Percentiles rank a stretch among this genome's conserved stretches.
Evolutionary conservation across 2,329 filamentous ascomycete genomes (phyloP).

Genomic region (Fusarium sp.): DNA sequence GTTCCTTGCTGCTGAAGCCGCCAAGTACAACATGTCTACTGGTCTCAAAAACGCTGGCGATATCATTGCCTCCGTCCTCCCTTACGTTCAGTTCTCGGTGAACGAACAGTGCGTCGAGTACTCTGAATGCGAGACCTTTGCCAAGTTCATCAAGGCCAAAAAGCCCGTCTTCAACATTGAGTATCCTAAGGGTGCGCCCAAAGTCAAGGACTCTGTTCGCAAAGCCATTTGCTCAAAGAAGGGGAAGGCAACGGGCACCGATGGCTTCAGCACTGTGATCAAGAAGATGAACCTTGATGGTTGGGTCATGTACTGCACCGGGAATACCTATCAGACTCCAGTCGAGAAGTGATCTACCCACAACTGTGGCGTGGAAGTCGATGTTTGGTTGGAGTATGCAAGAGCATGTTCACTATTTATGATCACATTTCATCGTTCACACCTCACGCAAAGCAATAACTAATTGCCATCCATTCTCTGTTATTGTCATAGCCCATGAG

Average conservation of each 20-base stretch:
- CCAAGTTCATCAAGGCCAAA: constrained; percentile 67
- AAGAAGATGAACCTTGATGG: constrained; percentile 75
- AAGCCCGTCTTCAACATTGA: constrained; percentile 83
- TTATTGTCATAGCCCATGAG: constrained; percentile 15
- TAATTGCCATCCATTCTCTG: constrained; percentile 8
- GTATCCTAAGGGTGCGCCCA: constrained; percentile 68
- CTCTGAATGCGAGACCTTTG: constrained; percentile 70
- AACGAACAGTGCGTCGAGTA: constrained; percentile 77
- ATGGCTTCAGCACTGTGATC: constrained; percentile 72
- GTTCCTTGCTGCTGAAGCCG: constrained; percentile 70
- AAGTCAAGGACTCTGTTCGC: constrained; percentile 53
- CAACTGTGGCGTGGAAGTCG: background rate
- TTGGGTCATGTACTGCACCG: constrained; percentile 70
- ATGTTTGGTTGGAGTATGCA: background rate
- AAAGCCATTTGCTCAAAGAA: constrained; percentile 59
- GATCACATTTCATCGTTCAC: background rate
- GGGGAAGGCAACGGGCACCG: constrained; percentile 57
- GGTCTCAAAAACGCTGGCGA: constrained; percentile 77
- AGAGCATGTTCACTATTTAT: background rate
- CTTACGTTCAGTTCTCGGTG: constrained; percentile 73
- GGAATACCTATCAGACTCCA: constrained; percentile 49
- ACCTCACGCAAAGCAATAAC: background rate
- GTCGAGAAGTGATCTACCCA: constrained; percentile 23
- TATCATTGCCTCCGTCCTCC: constrained; percentile 65
- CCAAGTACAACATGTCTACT: constrained; percentile 67